Conservation (phyloP, 371 early-diverging fungal species). For the Rhizomucor miehei region DNA sequence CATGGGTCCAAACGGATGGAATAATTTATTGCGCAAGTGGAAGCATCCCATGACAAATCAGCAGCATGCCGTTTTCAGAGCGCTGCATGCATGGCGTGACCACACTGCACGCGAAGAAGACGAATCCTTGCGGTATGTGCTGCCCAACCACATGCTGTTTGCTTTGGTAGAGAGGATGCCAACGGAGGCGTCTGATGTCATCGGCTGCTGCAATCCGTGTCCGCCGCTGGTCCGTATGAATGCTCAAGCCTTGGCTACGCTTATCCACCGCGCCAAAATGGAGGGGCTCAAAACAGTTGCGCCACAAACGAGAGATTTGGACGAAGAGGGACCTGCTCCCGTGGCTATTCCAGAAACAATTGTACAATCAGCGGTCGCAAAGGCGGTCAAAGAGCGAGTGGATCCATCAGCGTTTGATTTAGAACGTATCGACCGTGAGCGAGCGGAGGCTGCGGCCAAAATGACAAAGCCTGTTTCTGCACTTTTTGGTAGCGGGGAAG, state of each 20-base stretch:
- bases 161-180: slow-evolving; percentile 79
- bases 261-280: slow-evolving; percentile 58
- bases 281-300: slow-evolving; percentile 26
- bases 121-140: slow-evolving; percentile 85
- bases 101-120: slow-evolving; percentile 87
- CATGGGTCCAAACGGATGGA: slow-evolving; percentile 78
- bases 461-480: slow-evolving; percentile 39
- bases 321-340: neutral
- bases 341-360: slow-evolving; percentile 1
- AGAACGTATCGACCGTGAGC: slow-evolving; percentile 18
- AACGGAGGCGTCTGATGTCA: slow-evolving; percentile 60
- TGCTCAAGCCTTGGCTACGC: slow-evolving; percentile 69
- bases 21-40: slow-evolving; percentile 61
- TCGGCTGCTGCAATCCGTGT: slow-evolving; percentile 79
- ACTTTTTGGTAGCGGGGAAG: slow-evolving; percentile 38
- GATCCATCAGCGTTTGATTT: slow-evolving; percentile 42
- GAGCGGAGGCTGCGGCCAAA: slow-evolving; percentile 16
- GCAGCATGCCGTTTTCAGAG: slow-evolving; percentile 78
- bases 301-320: slow-evolving; percentile 7
- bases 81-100: slow-evolving; percentile 92
- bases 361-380: slow-evolving; percentile 2
- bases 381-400: slow-evolving; percentile 8
- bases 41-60: slow-evolving; percentile 57
- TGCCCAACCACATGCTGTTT: slow-evolving; percentile 90
- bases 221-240: slow-evolving; percentile 86